phyloP scores from a whole-genome alignment of 139 green algal genomes.

The Micromonas commoda region DNA sequence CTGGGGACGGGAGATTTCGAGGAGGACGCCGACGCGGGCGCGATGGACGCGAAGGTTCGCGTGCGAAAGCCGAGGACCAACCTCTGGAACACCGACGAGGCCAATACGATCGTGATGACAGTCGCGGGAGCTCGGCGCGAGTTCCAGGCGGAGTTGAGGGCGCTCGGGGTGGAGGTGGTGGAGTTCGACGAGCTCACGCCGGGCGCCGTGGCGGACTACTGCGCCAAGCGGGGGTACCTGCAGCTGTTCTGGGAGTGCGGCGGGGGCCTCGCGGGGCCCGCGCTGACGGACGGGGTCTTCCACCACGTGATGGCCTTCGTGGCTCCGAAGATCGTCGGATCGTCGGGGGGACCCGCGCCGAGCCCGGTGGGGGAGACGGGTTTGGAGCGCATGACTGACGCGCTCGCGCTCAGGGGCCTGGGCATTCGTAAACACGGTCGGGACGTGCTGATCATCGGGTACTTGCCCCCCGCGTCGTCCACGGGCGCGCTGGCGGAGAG shows the following conservation, averaged over 20 bases:
- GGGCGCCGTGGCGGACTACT: constrained; percentile 62
- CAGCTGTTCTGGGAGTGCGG: constrained; percentile 96
- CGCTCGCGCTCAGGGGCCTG: constrained; percentile 62
- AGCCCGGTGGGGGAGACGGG: constrained; percentile 92
- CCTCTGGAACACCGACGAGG: constrained; percentile 77
- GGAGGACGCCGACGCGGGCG: constrained; percentile 48
- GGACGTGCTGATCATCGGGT: constrained; percentile 83
- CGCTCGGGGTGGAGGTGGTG: constrained; percentile 86
- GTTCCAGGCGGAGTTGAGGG: constrained; percentile 31
- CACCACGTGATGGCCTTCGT: constrained; percentile 87
- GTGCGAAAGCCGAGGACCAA: constrained; percentile 41
- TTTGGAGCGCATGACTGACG: constrained; percentile 94
- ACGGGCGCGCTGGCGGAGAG: neutral
- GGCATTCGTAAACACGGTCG: constrained; percentile 51
- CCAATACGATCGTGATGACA: constrained; percentile 95
- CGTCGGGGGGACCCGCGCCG: constrained; percentile 51
- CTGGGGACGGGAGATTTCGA: neutral
- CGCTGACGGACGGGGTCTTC: constrained; percentile 72
- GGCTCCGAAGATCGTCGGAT: constrained; percentile 82
- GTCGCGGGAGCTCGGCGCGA: constrained; percentile 64
- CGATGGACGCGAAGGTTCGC: neutral
- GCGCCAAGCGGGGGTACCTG: constrained; percentile 82
- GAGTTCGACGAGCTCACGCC: constrained; percentile 95
- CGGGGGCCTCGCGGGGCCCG: constrained; percentile 85
- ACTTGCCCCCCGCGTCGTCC: constrained; percentile 49